phyloP scores from a whole-genome alignment of 805 yeast genomes.

The Zygosaccharomyces pseudorouxii region DNA sequence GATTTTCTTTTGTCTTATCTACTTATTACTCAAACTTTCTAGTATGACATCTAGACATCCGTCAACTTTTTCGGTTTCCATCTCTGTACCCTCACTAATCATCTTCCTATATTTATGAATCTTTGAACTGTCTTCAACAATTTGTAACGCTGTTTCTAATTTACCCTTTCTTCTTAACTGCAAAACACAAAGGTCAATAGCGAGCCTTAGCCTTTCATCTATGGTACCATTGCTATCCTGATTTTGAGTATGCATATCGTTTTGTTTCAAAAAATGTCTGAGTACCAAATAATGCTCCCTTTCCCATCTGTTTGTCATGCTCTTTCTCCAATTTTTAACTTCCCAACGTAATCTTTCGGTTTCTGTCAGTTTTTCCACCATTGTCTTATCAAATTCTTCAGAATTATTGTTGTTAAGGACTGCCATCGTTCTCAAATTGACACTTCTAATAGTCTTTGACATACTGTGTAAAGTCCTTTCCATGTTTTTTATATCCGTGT shows the following conservation, averaged over 20 bases:
- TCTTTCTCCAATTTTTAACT: slow-evolving; percentile 20
- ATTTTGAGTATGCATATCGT: slow-evolving; percentile 1
- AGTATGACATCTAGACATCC: slow-evolving; percentile 58
- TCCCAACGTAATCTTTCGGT: slow-evolving; percentile 13
- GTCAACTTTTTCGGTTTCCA: slow-evolving; percentile 63
- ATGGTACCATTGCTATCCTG: slow-evolving; percentile 9
- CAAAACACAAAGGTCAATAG: slow-evolving; percentile 37
- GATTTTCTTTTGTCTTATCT: not conserved
- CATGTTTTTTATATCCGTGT: slow-evolving; percentile 37
- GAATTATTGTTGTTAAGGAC: slow-evolving; percentile 61
- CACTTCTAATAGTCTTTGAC: slow-evolving; percentile 20
- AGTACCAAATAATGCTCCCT: slow-evolving; percentile 28
- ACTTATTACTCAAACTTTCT: slow-evolving; percentile 20
- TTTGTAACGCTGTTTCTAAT: slow-evolving; percentile 35
- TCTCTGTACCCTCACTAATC: slow-evolving; percentile 64
- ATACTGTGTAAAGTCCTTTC: slow-evolving; percentile 25
- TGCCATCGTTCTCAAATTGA: slow-evolving; percentile 27
- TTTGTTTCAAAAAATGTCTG: slow-evolving; percentile 3
- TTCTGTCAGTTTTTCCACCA: slow-evolving; percentile 15
- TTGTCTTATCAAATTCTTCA: slow-evolving; percentile 76
- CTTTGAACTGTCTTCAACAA: slow-evolving; percentile 41
- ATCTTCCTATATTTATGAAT: slow-evolving; percentile 65
- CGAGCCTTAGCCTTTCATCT: slow-evolving; percentile 22
- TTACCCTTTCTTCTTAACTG: slow-evolving; percentile 41
- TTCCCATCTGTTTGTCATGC: slow-evolving; percentile 26